Evolutionary conservation across 495 filamentous ascomycete species (phyloP).

Genomic region (Aspergillus heteromorphus): DNA sequence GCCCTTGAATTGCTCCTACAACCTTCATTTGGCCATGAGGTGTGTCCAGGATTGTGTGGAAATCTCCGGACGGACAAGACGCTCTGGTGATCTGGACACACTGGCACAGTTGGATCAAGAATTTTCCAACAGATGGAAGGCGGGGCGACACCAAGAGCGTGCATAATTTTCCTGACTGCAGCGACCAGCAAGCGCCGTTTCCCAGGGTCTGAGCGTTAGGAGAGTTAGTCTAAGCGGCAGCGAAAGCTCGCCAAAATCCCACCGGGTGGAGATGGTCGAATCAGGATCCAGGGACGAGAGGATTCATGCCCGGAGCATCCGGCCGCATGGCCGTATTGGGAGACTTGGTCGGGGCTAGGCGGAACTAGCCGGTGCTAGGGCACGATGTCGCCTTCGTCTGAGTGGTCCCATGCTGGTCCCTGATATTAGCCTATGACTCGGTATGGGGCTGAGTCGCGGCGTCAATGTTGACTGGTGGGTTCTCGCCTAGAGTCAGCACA

Average conservation of each 20-base stretch:
- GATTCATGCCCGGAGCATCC: neutral
- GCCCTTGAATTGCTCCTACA: neutral
- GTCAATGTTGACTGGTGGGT: neutral
- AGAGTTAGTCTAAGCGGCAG: no score
- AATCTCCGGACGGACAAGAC: neutral
- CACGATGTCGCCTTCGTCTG: neutral
- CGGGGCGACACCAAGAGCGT: neutral
- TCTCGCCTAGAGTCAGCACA: neutral
- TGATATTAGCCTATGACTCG: neutral
- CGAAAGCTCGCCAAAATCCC: no score
- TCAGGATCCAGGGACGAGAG: neutral
- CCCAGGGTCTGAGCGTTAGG: neutral
- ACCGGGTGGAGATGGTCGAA: neutral
- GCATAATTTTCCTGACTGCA: neutral
- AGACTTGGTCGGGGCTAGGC: neutral
- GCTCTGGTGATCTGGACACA: neutral
- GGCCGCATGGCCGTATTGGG: neutral
- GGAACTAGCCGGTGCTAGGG: neutral
- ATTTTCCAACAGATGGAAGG: neutral
- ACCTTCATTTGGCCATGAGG: neutral
- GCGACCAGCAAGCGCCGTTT: neutral
- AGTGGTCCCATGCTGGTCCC: neutral
- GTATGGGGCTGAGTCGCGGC: neutral
- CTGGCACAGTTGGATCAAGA: neutral
- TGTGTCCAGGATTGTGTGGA: neutral